Conservation (phyloP, 2,329 filamentous ascomycete genomes). For the Ilyonectria destructans region DNA sequence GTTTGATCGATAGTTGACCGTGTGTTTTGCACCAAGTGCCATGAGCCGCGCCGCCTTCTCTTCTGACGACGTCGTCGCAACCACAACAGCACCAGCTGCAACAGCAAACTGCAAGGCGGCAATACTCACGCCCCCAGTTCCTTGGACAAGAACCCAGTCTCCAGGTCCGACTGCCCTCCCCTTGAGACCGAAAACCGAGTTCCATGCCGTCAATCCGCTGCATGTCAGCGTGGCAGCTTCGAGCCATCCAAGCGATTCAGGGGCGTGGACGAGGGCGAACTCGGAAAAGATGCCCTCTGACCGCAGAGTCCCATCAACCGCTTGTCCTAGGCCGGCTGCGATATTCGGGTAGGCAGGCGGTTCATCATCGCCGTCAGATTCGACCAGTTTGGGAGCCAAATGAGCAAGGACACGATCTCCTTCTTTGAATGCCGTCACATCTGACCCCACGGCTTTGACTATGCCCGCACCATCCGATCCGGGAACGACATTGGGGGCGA, state of each 20-base stretch:
- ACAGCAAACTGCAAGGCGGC: slow-evolving; percentile 60
- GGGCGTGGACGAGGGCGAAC: slow-evolving; percentile 69
- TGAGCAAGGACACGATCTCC: slow-evolving; percentile 73
- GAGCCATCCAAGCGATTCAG: slow-evolving; percentile 58
- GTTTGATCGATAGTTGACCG: slow-evolving; percentile 74
- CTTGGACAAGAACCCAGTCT: slow-evolving; percentile 57
- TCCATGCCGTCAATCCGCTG: slow-evolving; percentile 68
- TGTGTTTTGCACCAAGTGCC: slow-evolving; percentile 70
- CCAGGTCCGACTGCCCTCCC: slow-evolving; percentile 57
- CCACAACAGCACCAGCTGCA: slow-evolving; percentile 67
- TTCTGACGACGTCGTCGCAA: slow-evolving; percentile 73
- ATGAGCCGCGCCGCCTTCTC: slow-evolving; percentile 69
- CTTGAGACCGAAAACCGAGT: slow-evolving; percentile 64
- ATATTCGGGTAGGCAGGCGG: slow-evolving; percentile 48
- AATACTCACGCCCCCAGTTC: slow-evolving; percentile 59
- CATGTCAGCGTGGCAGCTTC: slow-evolving; percentile 65
- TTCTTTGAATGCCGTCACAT: slow-evolving; percentile 62
- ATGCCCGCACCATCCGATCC: slow-evolving; percentile 62
- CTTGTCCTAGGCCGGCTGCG: slow-evolving; percentile 69
- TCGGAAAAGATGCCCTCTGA: slow-evolving; percentile 73
- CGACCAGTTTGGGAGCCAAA: slow-evolving; percentile 51
- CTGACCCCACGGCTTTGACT: slow-evolving; percentile 65
- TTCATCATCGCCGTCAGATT: slow-evolving; percentile 41
- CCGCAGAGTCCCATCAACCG: slow-evolving; percentile 71
- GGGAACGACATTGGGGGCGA: slow-evolving; percentile 50